Base-by-base conservation (phyloP, 2,329 filamentous ascomycete genomes). In the Setomelanomma holmii region DNA sequence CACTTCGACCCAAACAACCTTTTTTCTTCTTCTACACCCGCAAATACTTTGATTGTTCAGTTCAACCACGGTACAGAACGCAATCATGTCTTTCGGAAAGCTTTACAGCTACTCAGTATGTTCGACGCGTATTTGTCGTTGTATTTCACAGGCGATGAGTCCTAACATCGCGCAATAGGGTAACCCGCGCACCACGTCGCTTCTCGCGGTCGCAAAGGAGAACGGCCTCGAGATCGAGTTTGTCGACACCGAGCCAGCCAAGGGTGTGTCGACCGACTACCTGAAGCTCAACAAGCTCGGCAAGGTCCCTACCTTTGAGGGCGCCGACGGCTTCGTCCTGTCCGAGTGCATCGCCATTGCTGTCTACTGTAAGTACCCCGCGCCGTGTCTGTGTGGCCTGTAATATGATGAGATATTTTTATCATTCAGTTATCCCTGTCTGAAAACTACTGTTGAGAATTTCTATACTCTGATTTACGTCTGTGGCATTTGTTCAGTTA, bases 21-120 rank as follows among this genome's bases (percentile, higher is more conserved):
- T 59, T 64, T 66, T 71, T 66, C 56, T 51, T 55, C 60, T 53
- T 49, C 51, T 53, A 58, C 61, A 43, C 53, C 61, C 58, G 49
- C 54, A 51, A 60, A 58, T 55, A 56, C 53, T 55, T 61, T 69
- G 69, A 64, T 69, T 74, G 68, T 66, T 48, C 58, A 59, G 52
- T 61, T 58, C 58, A 58, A 48, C 55, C 48, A 59, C 55, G 55
- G 57, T 53, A 47, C 46, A 60, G 53, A 60, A 55, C 59, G 73
- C 77, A 82, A 91, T 85, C 79, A 96, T 96, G 89, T 85, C 90
- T 77, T 98, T 99, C 86, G 95, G 95, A 83, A 99, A 96, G 85
- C 87, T 99, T 75, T 98, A 95, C 87, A 90, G 89, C 77, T 86
- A 85, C 79, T 77, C 86, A 82, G 93, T 72, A 55, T 12, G 61